These are phyloP conservation scores for Suillus hirtellus DNA, from an alignment of 768 basidiomycete genomes.

Conservation along the genomic window DNA sequence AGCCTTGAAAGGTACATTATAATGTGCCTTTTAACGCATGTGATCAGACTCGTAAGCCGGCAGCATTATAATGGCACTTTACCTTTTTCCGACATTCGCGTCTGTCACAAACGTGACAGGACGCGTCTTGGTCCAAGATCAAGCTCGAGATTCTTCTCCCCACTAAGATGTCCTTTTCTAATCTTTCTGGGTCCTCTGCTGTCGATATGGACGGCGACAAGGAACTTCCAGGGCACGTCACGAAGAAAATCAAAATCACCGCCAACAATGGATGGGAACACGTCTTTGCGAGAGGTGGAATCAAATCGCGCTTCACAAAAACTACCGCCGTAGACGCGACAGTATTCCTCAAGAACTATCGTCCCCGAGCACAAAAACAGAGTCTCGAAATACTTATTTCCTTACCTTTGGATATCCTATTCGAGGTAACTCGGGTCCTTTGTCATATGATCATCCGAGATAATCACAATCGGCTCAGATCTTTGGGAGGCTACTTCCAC, in stretches of 20 bases:
- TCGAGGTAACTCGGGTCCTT: slow-evolving; percentile 21
- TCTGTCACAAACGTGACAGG: slow-evolving; percentile 1
- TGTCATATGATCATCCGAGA: slow-evolving; percentile 17
- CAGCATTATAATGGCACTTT: too few relatives aligned
- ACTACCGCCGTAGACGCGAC: background rate
- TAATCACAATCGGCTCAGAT: slow-evolving; percentile 15
- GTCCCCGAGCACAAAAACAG: slow-evolving; percentile 5
- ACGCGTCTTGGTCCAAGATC: slow-evolving; percentile 6
- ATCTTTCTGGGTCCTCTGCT: background rate
- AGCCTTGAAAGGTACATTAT: too few relatives aligned
- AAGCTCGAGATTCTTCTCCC: background rate
- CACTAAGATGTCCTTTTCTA: background rate
- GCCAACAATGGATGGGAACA: slow-evolving; percentile 7
- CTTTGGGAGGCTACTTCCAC: slow-evolving; percentile 30
- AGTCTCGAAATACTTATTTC: slow-evolving; percentile 21
- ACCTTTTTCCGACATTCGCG: too few relatives aligned
- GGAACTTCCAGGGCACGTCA: background rate
- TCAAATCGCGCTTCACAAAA: slow-evolving; percentile 1
- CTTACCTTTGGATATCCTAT: slow-evolving; percentile 23
- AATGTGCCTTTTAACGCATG: too few relatives aligned
- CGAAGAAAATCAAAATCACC: slow-evolving; percentile 5
- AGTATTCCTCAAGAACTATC: background rate
- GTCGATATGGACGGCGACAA: background rate
- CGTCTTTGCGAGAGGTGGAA: slow-evolving; percentile 5
- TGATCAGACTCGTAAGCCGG: too few relatives aligned